Base-by-base conservation (phyloP, 1,139 yeast species). In the Eremothecium cymbalariae region DNA sequence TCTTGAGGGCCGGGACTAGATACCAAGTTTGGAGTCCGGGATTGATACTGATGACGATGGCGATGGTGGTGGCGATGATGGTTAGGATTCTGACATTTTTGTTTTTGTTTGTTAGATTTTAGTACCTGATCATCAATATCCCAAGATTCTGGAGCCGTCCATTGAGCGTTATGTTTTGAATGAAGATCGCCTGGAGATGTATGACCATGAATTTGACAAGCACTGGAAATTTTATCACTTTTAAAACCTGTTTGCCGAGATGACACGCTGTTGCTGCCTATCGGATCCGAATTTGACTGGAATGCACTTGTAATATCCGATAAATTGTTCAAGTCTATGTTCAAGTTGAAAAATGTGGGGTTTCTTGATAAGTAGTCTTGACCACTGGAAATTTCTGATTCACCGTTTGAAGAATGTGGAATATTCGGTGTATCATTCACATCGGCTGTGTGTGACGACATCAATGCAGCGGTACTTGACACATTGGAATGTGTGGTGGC, bases 61-160 rank as follows among this genome's bases (percentile, higher is more conserved):
- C 26, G 32, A 16, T 21, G 31, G 3, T 27, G 33, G 32, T 14
- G 36, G 28, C 31, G 47, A 27, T 30, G 48, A 28, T 36, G 40
- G 25, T 35, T 38, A 17, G 33, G 42, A 13, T 34, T 34, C 18
- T 37, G 39, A 8, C 28, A 36, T 14, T 29, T 38, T 17, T 29
- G 40, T 33, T 19, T 42, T 19, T 25, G 38, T 35, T 18, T 42
- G 4, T 40, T 38, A 33, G 19, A 41, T 43, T 20, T 42, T 37
- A 7, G 27, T 18, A 18, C 32, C 43, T 31, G 36, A 4, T 62
- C 60, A 43, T 73, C 76, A 6, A 79, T 84, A 45, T 78, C 88
- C 90, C 90, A 80, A 51, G 81, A 74, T 50, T 80, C 88, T 0
- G 90, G 90, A 1, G 90, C 82, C 23, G 65, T 66, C 90, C 90